Conservation (phyloP, 2,329 filamentous ascomycete genomes). For the Raffaelea ambrosiae region DNA sequence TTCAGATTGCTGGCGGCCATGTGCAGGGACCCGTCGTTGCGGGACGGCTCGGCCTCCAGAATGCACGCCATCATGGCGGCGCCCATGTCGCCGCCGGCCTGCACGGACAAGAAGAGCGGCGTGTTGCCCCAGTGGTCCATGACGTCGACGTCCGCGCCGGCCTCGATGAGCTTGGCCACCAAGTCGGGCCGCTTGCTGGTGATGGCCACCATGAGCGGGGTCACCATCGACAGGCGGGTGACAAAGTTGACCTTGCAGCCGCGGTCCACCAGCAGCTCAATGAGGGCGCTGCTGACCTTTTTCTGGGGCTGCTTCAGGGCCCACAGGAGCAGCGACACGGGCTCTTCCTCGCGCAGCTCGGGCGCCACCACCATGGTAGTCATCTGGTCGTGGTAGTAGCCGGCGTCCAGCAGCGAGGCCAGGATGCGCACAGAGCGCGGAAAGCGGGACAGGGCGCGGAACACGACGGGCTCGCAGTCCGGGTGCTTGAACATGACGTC, state of each 20-base stretch:
- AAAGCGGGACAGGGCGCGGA: slow-evolving; percentile 44
- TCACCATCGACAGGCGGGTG: slow-evolving; percentile 41
- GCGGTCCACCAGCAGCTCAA: slow-evolving; percentile 46
- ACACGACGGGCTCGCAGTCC: slow-evolving; percentile 37
- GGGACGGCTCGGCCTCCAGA: slow-evolving; percentile 45
- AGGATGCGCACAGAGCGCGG: slow-evolving; percentile 46
- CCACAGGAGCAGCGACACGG: slow-evolving; percentile 51
- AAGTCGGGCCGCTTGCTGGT: slow-evolving; percentile 46
- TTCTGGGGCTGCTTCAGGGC: slow-evolving; percentile 55
- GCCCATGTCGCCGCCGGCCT: slow-evolving; percentile 42
- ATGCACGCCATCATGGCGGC: slow-evolving; percentile 46
- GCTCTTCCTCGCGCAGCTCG: slow-evolving; percentile 46
- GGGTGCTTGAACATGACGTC: slow-evolving; percentile 39
- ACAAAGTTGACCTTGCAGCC: slow-evolving; percentile 50
- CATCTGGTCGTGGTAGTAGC: slow-evolving; percentile 51
- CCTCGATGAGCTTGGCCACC: slow-evolving; percentile 45
- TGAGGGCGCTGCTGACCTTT: slow-evolving; percentile 48
- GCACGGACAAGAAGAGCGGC: slow-evolving; percentile 51
- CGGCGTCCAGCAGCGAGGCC: slow-evolving; percentile 43
- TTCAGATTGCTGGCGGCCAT: slow-evolving; percentile 55
- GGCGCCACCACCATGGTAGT: slow-evolving; percentile 33
- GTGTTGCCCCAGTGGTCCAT: slow-evolving; percentile 49
- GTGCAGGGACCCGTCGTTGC: slow-evolving; percentile 59
- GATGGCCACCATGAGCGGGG: slow-evolving; percentile 53
- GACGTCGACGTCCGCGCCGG: slow-evolving; percentile 51